Evolutionary conservation across 73 alveolate species (phyloP), one percentile per base, ranked within the genome.

Genomic region (Stentor coeruleus): DNA sequence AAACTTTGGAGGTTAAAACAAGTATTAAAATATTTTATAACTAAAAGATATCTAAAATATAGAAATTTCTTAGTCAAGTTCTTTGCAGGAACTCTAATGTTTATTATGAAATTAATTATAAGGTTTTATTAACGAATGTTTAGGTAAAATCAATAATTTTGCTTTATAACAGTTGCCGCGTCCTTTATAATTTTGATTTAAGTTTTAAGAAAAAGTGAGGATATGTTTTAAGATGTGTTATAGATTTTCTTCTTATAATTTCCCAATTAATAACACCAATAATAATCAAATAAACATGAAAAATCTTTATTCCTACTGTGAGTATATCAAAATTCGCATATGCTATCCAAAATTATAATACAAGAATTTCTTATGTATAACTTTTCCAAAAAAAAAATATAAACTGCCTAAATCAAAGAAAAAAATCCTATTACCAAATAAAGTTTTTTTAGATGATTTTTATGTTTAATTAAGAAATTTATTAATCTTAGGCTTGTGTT

Each of bases 261-360:
- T 92, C 97, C 85, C 87, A 87, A 36, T 92, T 59, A 11, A 94
- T 92, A 28, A 74, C 84, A 35, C 94, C 94, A 30, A 89, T 86
- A 41, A 60, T 55, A 75, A 92, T 85, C 40, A 92, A 87, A 87
- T 90, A 92, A 31, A 58, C 41, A 76, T 90, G 96, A 75, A 90
- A 92, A 37, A 82, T 66, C 58, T 74, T 59, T 60, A 92, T 57
- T 59, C 84, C 84, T 1, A 35, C 38, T 15, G 90, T 37, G 76
- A 89, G 84, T 35, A 88, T 77, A 55, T 79, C 87, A 73, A 81
- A 91, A 72, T 85, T 74, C 3, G 82, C 74, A 83, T 84, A 85
- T 59, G 82, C 33, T 33, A 85, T 39, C 58, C 86, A 38, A 84
- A 89, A 36, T 82, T 4, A 72, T 42, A 88, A 79, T 4, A 87